phyloP scores from a whole-genome alignment of 495 filamentous ascomycete species.

The Evansstolkia leycettana region DNA sequence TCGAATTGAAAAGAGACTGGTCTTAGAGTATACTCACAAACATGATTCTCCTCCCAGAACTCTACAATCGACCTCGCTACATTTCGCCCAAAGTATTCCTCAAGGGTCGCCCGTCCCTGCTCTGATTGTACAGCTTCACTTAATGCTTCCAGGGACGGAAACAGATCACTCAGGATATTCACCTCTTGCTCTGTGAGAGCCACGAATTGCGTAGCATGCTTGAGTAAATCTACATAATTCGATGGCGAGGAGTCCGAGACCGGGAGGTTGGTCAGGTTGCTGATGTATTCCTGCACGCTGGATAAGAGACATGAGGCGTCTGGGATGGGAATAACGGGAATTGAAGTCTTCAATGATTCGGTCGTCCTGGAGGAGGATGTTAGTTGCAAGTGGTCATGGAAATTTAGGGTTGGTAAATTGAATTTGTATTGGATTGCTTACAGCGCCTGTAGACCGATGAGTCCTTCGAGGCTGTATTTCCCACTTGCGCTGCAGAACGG shows the following conservation, averaged over 20 bases:
- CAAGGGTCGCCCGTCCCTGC: slow-evolving; percentile 20
- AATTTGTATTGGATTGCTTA: too few species aligned
- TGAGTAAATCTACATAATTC: slow-evolving; percentile 24
- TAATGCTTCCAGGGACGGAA: slow-evolving; percentile 33
- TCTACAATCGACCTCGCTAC: slow-evolving; percentile 18
- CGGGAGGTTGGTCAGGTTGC: slow-evolving; percentile 4
- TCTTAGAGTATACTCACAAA: too few species aligned
- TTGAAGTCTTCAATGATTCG: slow-evolving; percentile 6
- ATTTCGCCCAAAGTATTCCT: slow-evolving; percentile 22
- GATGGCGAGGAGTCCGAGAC: slow-evolving; percentile 9
- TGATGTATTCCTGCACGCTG: slow-evolving; percentile 15
- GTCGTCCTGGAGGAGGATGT: slow-evolving; percentile 8
- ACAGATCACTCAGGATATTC: slow-evolving; percentile 38
- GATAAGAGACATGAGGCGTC: slow-evolving; percentile 13
- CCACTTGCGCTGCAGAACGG: slow-evolving; percentile 7
- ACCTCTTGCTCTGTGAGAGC: slow-evolving; percentile 20
- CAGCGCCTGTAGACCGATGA: slow-evolving; percentile 21
- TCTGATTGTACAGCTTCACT: slow-evolving; percentile 20
- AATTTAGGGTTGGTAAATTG: too few species aligned
- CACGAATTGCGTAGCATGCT: slow-evolving; percentile 25
- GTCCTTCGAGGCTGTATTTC: slow-evolving; percentile 9
- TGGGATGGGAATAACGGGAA: slow-evolving; percentile 24
- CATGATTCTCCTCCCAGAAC: slow-evolving; percentile 38
- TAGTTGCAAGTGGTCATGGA: too few species aligned
- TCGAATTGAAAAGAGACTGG: slow-evolving; percentile 1